Evolutionary conservation across 805 yeast species (phyloP), one percentile per base, ranked within the genome.

Genomic region (Debaryomyces castellii): DNA sequence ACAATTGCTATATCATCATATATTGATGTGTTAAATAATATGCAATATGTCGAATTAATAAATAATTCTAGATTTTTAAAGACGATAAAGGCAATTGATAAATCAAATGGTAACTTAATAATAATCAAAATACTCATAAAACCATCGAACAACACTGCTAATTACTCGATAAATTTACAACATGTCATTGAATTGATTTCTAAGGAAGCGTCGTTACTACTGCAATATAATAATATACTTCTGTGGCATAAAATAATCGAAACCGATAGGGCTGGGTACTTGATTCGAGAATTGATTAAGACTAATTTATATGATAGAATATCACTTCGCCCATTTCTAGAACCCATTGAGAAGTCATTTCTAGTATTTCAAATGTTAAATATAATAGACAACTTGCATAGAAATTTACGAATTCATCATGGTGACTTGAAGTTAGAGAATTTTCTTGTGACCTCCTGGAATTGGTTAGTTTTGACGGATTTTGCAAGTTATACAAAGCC

Each of bases 371-470:
- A 94, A 64, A 63, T 92, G 46, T 60, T 94, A 23, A 71, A 74
- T n/a, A 78, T 85, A 0, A 55, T 91, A 27, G 69, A 74, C 1
- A 77, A 78, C 41, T 74, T 91, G 45, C 98, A 94, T 60, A 70
- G 69, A 4, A 58, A 69, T 14, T 51, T 67, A 23, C 76, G 71
- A 8, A 73, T 90, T 3, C 78, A 69, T 45, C 99, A 94, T 64
- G 98, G 99, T 5, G 98, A 94, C 69, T 76, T 94, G 50, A 91
- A 94, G 66, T 74, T 92, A 0, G 99, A 94, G 64, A 94, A 94
- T 63, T 78, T 94, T 11, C 67, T 94, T 44, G 83, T 90, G 4
- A 86, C 96, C 0, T 80, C 92, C 23, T 88, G 96, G 87, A 87
- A 89, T 63, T 91, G 97, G 96, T 69, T 84, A 1, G 69, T 84